A percentile compares a stretch with the other conserved stretches of the same genome.
Evolutionary conservation across 768 basidiomycete genomes (phyloP).

Genomic region (Solioccasus polychromus): DNA sequence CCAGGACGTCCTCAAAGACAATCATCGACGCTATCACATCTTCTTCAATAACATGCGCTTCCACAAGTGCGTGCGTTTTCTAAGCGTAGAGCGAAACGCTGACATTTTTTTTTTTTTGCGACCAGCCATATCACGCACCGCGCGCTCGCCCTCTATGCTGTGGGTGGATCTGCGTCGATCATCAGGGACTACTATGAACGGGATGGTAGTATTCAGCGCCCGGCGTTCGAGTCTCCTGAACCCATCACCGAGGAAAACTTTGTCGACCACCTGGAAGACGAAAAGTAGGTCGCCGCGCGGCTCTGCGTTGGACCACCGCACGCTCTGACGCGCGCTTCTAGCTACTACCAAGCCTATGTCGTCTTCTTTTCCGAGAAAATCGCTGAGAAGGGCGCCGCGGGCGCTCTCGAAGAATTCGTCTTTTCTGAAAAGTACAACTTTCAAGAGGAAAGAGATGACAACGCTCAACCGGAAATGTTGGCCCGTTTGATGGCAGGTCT

Average conservation of each 20-base stretch:
- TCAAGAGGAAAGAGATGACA: slow-evolving; percentile 9
- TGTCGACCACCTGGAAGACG: slow-evolving; percentile 23
- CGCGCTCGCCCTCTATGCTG: slow-evolving; percentile 26
- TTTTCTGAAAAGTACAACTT: slow-evolving; percentile 31
- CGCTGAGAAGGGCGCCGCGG: slow-evolving; percentile 12
- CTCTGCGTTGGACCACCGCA: not conserved
- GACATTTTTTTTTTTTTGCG: not conserved
- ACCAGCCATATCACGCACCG: slow-evolving; percentile 30
- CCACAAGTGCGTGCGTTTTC: slow-evolving; percentile 48
- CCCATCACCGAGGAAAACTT: slow-evolving; percentile 25
- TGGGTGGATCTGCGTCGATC: slow-evolving; percentile 22
- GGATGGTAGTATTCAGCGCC: slow-evolving; percentile 22
- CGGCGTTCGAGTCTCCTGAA: slow-evolving; percentile 22
- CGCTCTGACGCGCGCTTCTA: not conserved
- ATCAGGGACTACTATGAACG: slow-evolving; percentile 26
- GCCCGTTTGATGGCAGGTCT: slow-evolving; percentile 46
- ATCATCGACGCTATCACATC: slow-evolving; percentile 45
- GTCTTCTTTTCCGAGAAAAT: slow-evolving; percentile 23
- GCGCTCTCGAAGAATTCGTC: slow-evolving; percentile 25
- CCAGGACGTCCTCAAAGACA: slow-evolving; percentile 42
- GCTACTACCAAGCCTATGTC: slow-evolving; percentile 28
- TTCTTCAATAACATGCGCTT: slow-evolving; percentile 45
- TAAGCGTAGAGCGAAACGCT: too few species aligned
- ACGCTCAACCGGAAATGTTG: slow-evolving; percentile 49
- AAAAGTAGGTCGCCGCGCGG: slow-evolving; percentile 14